Conservation (phyloP, 2,329 filamentous ascomycete species). For the Hansfordia pulvinata region DNA sequence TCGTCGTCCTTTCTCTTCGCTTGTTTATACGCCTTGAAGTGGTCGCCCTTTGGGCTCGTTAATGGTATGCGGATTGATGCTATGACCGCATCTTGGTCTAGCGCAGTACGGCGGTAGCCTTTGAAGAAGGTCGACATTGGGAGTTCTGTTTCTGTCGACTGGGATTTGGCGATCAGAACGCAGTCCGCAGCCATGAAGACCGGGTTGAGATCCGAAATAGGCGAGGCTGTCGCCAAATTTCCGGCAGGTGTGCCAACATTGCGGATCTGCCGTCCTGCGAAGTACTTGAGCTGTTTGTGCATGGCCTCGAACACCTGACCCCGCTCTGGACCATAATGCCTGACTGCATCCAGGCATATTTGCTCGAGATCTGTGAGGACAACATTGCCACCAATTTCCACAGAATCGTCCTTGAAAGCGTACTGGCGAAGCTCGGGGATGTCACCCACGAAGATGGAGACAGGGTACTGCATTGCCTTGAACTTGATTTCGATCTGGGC, state of each 20-base stretch:
- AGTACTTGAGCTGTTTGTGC: conserved; percentile 86
- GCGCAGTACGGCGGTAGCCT: conserved; percentile 74
- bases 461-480: conserved; percentile 81
- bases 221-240: conserved; percentile 86
- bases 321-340: conserved; percentile 57
- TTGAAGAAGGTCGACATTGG: conserved; percentile 89
- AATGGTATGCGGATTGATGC: conserved; percentile 76
- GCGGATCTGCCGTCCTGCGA: conserved; percentile 87
- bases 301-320: conserved; percentile 83
- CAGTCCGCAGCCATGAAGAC: conserved; percentile 83
- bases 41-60: conserved; percentile 62
- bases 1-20: conserved; percentile 96
- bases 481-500: conserved; percentile 98
- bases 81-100: conserved; percentile 72
- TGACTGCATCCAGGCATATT: conserved; percentile 66
- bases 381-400: conserved; percentile 92
- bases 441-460: conserved; percentile 86
- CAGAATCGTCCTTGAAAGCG: conserved; percentile 59
- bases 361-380: conserved; percentile 81
- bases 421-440: conserved; percentile 82
- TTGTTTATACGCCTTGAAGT: conserved; percentile 86
- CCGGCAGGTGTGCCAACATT: conserved; percentile 97
- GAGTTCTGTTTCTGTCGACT: conserved; percentile 63
- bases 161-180: conserved; percentile 66
- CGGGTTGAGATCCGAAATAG: conserved; percentile 92